These are phyloP conservation scores for Aspergillus nanangensis DNA, from an alignment of 495 filamentous ascomycete species.

Conservation along the genomic window DNA sequence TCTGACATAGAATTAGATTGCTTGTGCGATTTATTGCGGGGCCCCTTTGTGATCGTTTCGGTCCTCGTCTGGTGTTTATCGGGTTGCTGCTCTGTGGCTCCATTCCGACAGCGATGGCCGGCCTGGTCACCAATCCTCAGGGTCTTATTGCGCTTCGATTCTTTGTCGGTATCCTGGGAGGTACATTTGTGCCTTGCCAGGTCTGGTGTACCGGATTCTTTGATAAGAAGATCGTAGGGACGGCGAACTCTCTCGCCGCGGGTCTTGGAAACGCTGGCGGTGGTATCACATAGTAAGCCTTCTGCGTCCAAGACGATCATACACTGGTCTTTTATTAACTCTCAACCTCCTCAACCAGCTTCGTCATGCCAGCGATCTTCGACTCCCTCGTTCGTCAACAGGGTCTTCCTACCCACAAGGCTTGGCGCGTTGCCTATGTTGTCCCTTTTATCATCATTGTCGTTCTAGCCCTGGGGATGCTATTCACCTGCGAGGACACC, in stretches of 20 bases:
- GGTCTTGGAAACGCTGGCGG: constrained; percentile 90
- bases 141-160: constrained; percentile 79
- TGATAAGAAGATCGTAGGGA: constrained; percentile 92
- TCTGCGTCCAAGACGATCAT: not conserved
- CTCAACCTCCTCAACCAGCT: too few relatives aligned
- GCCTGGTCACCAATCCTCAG: constrained; percentile 61
- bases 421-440: constrained; percentile 83
- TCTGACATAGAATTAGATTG: constrained; percentile 47
- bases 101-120: constrained; percentile 80
- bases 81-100: constrained; percentile 67
- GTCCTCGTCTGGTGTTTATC: constrained; percentile 78
- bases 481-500: constrained; percentile 76
- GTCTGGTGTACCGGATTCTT: constrained; percentile 96
- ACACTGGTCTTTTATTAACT: too few relatives aligned
- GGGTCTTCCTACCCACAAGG: constrained; percentile 57
- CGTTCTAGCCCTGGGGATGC: constrained; percentile 57
- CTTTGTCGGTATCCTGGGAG: constrained; percentile 91
- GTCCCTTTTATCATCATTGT: constrained; percentile 78
- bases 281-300: constrained; percentile 62
- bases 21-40: constrained; percentile 80
- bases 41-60: constrained; percentile 79
- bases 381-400: constrained; percentile 65
- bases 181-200: constrained; percentile 88
- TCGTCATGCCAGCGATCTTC: constrained; percentile 91
- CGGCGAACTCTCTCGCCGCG: constrained; percentile 80